Evolutionary conservation across 169 alveolate genomes (phyloP).

Genomic region (Plasmodium blacklocki): DNA sequence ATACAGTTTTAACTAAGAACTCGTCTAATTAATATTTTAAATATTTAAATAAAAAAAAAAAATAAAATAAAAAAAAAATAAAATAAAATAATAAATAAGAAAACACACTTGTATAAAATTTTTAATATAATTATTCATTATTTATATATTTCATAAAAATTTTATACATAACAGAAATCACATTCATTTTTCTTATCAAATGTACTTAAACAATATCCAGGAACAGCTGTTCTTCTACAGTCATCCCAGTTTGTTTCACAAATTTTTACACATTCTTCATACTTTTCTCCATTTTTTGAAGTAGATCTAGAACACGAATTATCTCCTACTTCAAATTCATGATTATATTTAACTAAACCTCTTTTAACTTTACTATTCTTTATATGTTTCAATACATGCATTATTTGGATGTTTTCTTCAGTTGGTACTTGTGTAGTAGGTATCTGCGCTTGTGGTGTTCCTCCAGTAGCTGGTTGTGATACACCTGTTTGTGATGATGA

Average conservation of each 20-base stretch:
- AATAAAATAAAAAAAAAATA: too few species aligned
- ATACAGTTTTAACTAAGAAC: too few species aligned
- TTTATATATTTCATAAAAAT: neutral
- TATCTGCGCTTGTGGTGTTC: neutral
- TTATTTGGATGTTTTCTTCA: slow-evolving; percentile 13
- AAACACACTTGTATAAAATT: too few species aligned
- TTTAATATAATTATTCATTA: neutral
- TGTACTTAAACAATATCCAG: slow-evolving; percentile 38
- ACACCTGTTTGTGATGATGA: too few species aligned
- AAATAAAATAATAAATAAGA: too few species aligned
- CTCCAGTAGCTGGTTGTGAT: neutral
- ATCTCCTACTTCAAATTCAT: slow-evolving; percentile 1
- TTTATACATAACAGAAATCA: slow-evolving; percentile 42
- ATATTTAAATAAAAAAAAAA: too few species aligned
- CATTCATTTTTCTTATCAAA: neutral
- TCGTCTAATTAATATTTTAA: too few species aligned
- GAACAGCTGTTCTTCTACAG: slow-evolving; percentile 13
- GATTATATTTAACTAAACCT: slow-evolving; percentile 50
- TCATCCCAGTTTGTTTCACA: slow-evolving; percentile 41
- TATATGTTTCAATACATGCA: slow-evolving; percentile 32
- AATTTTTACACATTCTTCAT: slow-evolving; percentile 22
- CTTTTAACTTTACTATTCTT: slow-evolving; percentile 7
- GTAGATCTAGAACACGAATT: slow-evolving; percentile 29
- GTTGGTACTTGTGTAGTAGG: neutral
- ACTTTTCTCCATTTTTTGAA: slow-evolving; percentile 6